These are phyloP conservation scores for Acacia confusa DNA, from an alignment of 306 rosid species.

Conservation along the genomic window DNA sequence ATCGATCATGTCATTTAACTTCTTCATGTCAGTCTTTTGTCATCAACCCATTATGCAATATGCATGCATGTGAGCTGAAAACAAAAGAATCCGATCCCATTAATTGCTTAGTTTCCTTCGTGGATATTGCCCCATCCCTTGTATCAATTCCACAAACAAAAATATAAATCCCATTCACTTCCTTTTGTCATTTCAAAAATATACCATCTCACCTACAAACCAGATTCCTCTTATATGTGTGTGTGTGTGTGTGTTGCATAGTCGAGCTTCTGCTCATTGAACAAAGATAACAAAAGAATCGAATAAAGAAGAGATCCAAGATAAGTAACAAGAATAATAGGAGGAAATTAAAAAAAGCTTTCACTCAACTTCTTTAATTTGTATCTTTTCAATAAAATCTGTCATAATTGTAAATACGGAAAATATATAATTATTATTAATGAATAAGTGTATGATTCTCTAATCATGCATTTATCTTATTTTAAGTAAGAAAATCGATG, in stretches of 20 bases:
- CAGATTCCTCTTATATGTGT: neutral
- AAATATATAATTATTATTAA: neutral
- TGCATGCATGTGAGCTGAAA: neutral
- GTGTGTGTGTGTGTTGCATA: too few species aligned
- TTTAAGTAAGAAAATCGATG: neutral
- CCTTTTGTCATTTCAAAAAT: neutral
- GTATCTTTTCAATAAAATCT: neutral
- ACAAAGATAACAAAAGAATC: conserved; percentile 21
- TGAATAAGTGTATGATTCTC: neutral
- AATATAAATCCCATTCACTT: neutral
- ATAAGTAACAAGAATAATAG: neutral
- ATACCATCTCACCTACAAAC: neutral
- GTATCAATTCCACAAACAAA: neutral
- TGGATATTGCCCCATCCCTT: neutral
- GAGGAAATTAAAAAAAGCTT: neutral
- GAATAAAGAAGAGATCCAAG: neutral
- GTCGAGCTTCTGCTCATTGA: neutral
- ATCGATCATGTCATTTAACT: neutral
- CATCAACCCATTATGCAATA: neutral
- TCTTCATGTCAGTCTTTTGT: neutral
- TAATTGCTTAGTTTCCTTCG: neutral
- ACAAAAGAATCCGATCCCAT: conserved; percentile 3
- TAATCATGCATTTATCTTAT: neutral
- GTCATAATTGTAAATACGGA: neutral
- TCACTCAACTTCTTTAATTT: neutral